These are phyloP conservation scores for Apiospora malaysiana DNA, from an alignment of 2,329 filamentous ascomycete genomes.

Conservation along the genomic window DNA sequence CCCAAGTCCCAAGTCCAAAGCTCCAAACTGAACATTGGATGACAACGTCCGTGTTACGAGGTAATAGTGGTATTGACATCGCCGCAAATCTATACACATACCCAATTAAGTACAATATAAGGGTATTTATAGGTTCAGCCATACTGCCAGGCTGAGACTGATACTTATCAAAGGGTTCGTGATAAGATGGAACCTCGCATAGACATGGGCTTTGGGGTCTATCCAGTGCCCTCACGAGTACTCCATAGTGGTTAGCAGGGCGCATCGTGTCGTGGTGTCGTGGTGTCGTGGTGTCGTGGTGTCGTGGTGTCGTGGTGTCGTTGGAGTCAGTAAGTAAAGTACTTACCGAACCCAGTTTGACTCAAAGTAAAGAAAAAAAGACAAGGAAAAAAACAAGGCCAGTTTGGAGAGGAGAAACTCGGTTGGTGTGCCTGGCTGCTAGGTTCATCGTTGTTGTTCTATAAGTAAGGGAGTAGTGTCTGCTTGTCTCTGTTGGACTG, in stretches of 20 bases:
- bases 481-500: background rate
- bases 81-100: background rate
- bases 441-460: background rate
- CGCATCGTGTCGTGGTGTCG: background rate
- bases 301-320: background rate
- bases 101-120: background rate
- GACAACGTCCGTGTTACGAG: slow-evolving; percentile 1
- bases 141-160: background rate
- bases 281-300: background rate
- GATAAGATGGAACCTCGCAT: background rate
- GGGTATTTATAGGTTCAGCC: background rate
- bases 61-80: background rate
- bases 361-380: background rate
- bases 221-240: background rate
- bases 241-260: background rate
- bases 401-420: background rate
- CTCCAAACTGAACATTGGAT: background rate
- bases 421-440: background rate
- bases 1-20: background rate
- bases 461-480: background rate
- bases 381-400: background rate
- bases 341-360: no score
- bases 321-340: background rate
- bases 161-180: background rate
- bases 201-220: background rate